Conservation (phyloP, 2,329 filamentous ascomycete genomes). For the Ophiostoma ips region DNA sequence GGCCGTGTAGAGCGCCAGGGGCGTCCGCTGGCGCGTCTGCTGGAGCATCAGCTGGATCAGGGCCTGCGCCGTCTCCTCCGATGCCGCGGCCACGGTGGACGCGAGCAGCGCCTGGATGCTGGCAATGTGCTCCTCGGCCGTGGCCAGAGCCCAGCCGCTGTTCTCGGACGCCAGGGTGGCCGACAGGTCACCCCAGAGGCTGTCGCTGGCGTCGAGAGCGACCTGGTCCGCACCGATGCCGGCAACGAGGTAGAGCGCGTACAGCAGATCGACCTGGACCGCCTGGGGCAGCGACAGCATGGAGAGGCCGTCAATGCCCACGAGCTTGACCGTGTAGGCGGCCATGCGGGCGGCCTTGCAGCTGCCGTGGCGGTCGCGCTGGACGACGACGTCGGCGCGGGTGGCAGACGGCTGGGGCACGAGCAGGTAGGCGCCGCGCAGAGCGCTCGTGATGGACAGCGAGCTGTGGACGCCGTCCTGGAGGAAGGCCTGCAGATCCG, state of each 20-base stretch:
- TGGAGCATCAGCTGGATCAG: conserved; percentile 32
- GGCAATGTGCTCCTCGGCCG: conserved; percentile 31
- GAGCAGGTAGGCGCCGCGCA: conserved; percentile 59
- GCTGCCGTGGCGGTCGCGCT: conserved; percentile 53
- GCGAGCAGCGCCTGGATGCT: conserved; percentile 26
- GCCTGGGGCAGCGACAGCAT: conserved; percentile 26
- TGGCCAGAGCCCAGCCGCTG: conserved; percentile 19
- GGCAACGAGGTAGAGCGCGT: conserved; percentile 35
- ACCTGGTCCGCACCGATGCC: conserved; percentile 42
- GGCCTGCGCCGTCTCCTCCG: conserved; percentile 12
- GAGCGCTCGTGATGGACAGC: conserved; percentile 57
- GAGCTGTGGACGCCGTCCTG: conserved; percentile 41
- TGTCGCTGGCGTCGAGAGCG: conserved; percentile 27
- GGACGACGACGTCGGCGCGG: conserved; percentile 18
- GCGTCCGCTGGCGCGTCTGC: conserved; percentile 27
- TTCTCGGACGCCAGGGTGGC: conserved; percentile 14
- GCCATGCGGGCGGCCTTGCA: conserved; percentile 65
- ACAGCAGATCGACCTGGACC: conserved; percentile 35
- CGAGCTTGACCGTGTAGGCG: conserved; percentile 49
- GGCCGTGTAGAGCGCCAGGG: conserved; percentile 37
- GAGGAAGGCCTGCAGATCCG: conserved; percentile 44
- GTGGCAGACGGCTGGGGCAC: conserved; percentile 14
- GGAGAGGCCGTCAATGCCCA: conserved; percentile 28
- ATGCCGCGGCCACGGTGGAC: conserved; percentile 19
- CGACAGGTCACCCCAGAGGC: conserved; percentile 32